phyloP scores from a whole-genome alignment of 192 early-diverging fungal genomes.

The Umbelopsis isabellina region DNA sequence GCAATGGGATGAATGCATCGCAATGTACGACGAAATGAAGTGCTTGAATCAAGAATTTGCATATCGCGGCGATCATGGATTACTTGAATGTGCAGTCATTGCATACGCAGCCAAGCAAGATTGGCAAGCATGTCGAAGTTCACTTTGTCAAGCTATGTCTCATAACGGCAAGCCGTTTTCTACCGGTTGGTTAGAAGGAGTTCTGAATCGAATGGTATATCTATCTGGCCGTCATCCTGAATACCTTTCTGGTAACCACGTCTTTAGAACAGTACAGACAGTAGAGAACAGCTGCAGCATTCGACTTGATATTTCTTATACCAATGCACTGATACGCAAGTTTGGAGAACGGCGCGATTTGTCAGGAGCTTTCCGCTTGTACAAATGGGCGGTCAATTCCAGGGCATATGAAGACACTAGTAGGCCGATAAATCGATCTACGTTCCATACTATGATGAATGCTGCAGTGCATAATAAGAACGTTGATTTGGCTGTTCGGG shows the following conservation, averaged over 20 bases:
- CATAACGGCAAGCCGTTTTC: not conserved
- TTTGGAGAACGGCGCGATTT: conserved; percentile 10
- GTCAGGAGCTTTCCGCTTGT: not conserved
- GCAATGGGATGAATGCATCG: conserved; percentile 13
- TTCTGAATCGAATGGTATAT: conserved; percentile 7
- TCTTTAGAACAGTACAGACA: not conserved
- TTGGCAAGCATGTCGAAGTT: not conserved
- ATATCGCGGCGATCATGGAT: not conserved
- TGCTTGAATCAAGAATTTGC: conserved; percentile 14
- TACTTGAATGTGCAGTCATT: conserved; percentile 14
- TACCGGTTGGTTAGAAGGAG: not conserved
- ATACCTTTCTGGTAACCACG: not conserved
- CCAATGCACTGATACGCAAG: conserved; percentile 3
- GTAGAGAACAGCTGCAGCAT: not conserved
- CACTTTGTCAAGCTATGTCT: conserved; percentile 1
- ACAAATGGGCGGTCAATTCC: not conserved
- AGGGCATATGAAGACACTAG: not conserved
- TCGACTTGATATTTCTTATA: conserved; percentile 4
- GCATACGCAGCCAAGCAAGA: not conserved
- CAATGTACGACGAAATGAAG: not conserved
- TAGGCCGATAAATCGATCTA: not conserved
- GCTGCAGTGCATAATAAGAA: conserved; percentile 10
- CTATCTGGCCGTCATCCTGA: not conserved
- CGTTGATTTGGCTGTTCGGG: not conserved
- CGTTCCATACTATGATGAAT: conserved; percentile 17